Percentiles rank a stretch among this genome's conserved stretches.
Evolutionary conservation across 371 early-diverging fungal genomes (phyloP).

Genomic region (Phascolomyces articulosus): DNA sequence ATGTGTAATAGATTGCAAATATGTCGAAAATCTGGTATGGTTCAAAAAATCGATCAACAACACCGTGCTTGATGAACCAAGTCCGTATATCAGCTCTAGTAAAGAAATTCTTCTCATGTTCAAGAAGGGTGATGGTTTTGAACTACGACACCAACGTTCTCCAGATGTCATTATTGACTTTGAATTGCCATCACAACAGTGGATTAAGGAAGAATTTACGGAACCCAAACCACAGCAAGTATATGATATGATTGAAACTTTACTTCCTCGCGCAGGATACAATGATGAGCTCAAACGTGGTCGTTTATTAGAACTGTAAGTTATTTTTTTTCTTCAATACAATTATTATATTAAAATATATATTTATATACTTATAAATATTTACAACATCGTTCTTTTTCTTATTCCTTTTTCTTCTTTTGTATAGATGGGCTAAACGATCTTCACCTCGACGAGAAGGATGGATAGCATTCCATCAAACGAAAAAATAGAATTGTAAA

Average conservation of each 20-base stretch:
- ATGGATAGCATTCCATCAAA: slow-evolving; percentile 65
- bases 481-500: slow-evolving; percentile 28
- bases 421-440: slow-evolving; percentile 50
- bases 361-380: not conserved
- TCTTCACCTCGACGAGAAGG: slow-evolving; percentile 49
- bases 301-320: slow-evolving; percentile 57
- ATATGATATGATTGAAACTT: slow-evolving; percentile 68
- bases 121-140: slow-evolving; percentile 69
- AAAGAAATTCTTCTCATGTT: slow-evolving; percentile 67
- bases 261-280: slow-evolving; percentile 59
- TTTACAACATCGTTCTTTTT: not conserved
- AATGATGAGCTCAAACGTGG: slow-evolving; percentile 46
- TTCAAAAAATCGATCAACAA: slow-evolving; percentile 64
- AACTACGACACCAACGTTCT: slow-evolving; percentile 66
- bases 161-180: slow-evolving; percentile 71
- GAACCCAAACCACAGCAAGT: slow-evolving; percentile 61
- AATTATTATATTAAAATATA: not conserved
- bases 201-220: slow-evolving; percentile 60
- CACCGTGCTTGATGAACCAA: slow-evolving; percentile 46
- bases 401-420: too few species aligned
- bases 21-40: slow-evolving; percentile 73
- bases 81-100: slow-evolving; percentile 50
- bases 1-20: slow-evolving; percentile 51
- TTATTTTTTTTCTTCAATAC: slow-evolving; percentile 3
- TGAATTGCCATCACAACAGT: slow-evolving; percentile 49